Percentiles rank a stretch among this genome's conserved stretches.
These are phyloP conservation scores for Colletotrichum trifolii DNA, from an alignment of 2,329 filamentous ascomycete species.

Conservation along the genomic window DNA sequence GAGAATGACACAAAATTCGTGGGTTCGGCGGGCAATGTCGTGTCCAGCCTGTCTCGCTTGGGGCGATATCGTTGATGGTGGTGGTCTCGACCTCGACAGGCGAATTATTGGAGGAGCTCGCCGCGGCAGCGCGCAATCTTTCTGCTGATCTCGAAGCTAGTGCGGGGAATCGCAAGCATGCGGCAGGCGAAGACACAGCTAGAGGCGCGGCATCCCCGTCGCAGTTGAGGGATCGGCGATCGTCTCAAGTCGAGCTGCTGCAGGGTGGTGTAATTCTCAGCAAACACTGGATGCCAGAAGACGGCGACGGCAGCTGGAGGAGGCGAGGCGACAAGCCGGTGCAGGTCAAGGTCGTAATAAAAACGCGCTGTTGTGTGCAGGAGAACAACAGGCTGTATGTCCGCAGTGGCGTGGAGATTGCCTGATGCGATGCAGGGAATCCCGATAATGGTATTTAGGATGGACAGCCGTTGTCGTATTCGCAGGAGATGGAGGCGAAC, in stretches of 20 bases:
- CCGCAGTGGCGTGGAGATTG: too few relatives aligned
- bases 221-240: constrained; percentile 30
- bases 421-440: too few relatives aligned
- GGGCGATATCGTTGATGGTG: constrained; percentile 11
- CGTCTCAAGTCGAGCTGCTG: constrained; percentile 28
- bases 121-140: constrained; percentile 23
- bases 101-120: constrained; percentile 18
- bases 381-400: too few relatives aligned
- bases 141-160: constrained; percentile 32
- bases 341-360: background rate
- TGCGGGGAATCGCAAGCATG: constrained; percentile 34
- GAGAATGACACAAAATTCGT: background rate
- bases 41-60: constrained; percentile 11
- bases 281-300: background rate
- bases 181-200: constrained; percentile 19
- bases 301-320: background rate
- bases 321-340: constrained; percentile 3
- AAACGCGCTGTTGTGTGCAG: too few relatives aligned
- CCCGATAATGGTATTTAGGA: too few relatives aligned
- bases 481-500: too few relatives aligned
- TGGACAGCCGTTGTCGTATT: too few relatives aligned
- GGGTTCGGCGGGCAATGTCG: constrained; percentile 9
- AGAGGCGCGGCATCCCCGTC: constrained; percentile 28
- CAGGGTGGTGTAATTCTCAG: constrained; percentile 7
- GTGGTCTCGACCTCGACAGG: constrained; percentile 19